Evolutionary conservation across 169 alveolate species (phyloP).

Genomic region (Eimeria falciformis): DNA sequence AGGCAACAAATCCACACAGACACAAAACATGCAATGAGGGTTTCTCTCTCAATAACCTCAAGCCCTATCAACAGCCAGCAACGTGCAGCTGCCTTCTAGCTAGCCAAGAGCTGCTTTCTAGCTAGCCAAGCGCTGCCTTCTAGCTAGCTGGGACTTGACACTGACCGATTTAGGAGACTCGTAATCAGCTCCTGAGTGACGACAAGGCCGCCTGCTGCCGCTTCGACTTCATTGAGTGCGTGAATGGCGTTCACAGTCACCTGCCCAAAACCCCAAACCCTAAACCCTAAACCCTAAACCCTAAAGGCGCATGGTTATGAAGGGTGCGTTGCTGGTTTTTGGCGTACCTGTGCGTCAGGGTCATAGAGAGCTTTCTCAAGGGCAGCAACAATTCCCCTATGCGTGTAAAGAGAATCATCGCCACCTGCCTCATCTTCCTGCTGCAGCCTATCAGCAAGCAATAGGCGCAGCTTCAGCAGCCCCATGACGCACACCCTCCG

Average conservation of each 20-base stretch:
- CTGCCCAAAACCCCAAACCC: conserved; percentile 91
- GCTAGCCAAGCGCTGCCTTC: too few relatives aligned
- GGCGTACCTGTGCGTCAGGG: neutral
- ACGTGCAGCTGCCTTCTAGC: too few relatives aligned
- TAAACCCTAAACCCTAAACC: conserved; percentile 68
- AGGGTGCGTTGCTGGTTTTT: too few relatives aligned
- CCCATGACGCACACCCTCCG: conserved; percentile 98
- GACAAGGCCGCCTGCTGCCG: conserved; percentile 95
- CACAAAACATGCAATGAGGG: neutral
- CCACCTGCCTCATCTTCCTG: neutral
- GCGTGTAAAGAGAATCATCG: neutral
- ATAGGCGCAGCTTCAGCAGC: conserved; percentile 88
- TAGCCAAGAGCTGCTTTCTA: too few relatives aligned
- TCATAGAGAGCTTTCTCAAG: neutral
- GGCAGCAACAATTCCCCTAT: neutral
- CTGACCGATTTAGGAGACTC: conserved; percentile 86
- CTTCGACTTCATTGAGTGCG: conserved; percentile 95
- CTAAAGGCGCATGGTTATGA: too few relatives aligned
- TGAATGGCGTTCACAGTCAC: conserved; percentile 93
- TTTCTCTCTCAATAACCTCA: neutral
- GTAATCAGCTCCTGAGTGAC: conserved; percentile 90
- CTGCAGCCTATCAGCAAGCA: neutral
- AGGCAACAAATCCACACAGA: conserved; percentile 15
- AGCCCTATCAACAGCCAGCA: too few relatives aligned
- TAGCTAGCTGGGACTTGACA: too few relatives aligned